Base-by-base conservation (phyloP, 352 stramenopile species). In the Phytopythium sindhum region DNA sequence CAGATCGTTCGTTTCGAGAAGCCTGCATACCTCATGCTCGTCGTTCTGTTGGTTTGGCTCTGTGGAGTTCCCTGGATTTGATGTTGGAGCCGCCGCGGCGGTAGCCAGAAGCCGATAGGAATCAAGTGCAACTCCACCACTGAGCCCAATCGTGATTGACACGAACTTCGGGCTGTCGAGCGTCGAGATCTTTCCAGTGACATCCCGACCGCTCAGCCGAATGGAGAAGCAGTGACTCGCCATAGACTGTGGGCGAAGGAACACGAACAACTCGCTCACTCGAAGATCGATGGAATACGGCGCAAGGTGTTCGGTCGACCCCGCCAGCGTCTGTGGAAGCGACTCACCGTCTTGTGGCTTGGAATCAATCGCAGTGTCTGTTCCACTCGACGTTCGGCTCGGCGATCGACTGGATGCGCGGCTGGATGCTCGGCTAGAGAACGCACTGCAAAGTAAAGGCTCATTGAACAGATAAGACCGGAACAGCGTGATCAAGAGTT, bases 401-500 rank as follows among this genome's bases (percentile, higher is more conserved):
- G 66, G 64, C 12, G 62, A 33, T 41, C 57, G 57, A 26, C 60
- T 74, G 4, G 58, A 56, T 11, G 66, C 24, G 39, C 63, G 57
- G 24, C 60, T 74, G 8, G 59, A 44, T 14, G 48, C 23, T 41
- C 47, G n/a, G 53, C 55, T 79, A 0, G 68, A 70, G 15, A 66
- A 67, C 42, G 63, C 67, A 28, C 60, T 78, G 15, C 58, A 51
- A 1, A 77, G 52, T 4, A 67, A 29, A 0, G 63, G 63, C 17
- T 74, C 79, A 0, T 67, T 72, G 23, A 78, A 71, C 0, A 86
- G 63, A 42, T 90, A 86, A 19, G 84, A 89, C 3, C 66, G 72
- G 57, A 89, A 78, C 21, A 92, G 61, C 4, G 76, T 74, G 47
- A 83, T 80, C 10, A 92, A 56, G 26, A 91, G 64, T 15, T 89